Evolutionary conservation across 2,329 filamentous ascomycete species (phyloP).

Genomic region (Monosporascus sp.): DNA sequence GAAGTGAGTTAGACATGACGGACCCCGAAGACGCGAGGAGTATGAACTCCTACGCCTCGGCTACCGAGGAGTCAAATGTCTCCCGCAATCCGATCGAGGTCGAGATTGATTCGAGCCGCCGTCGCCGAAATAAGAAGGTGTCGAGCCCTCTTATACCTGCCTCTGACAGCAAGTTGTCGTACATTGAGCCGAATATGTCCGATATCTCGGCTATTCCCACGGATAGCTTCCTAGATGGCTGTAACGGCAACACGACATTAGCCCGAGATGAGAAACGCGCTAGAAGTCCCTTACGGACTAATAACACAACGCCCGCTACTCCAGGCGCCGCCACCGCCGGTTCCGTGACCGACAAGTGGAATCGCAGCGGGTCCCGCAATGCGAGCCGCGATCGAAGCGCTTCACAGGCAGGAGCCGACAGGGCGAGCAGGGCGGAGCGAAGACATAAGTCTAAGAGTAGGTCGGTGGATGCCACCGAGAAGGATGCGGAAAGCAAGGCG

Average conservation of each 20-base stretch:
- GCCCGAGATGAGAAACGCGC: conserved; percentile 32
- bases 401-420: conserved; percentile 29
- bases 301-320: conserved; percentile 33
- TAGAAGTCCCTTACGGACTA: conserved; percentile 36
- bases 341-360: conserved; percentile 36
- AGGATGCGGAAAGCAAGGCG: conserved; percentile 39
- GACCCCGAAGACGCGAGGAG: conserved; percentile 59
- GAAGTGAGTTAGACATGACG: conserved; percentile 48
- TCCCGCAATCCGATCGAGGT: conserved; percentile 78
- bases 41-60: conserved; percentile 70
- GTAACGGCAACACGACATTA: conserved; percentile 35
- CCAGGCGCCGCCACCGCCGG: conserved; percentile 32
- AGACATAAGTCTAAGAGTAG: conserved; percentile 45
- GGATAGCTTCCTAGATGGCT: conserved; percentile 58
- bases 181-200: conserved; percentile 63
- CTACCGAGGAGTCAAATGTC: conserved; percentile 73
- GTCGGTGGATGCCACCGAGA: conserved; percentile 43
- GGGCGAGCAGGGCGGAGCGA: conserved; percentile 41
- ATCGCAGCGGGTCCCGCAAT: conserved; percentile 36
- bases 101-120: conserved; percentile 64
- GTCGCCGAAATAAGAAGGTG: conserved; percentile 45
- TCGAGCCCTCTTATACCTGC: conserved; percentile 63
- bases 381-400: conserved; percentile 35
- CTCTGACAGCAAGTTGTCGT: conserved; percentile 50
- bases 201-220: conserved; percentile 76